Conservation (phyloP, 345 rosid species). For the Xanthoceras sorbifolium region DNA sequence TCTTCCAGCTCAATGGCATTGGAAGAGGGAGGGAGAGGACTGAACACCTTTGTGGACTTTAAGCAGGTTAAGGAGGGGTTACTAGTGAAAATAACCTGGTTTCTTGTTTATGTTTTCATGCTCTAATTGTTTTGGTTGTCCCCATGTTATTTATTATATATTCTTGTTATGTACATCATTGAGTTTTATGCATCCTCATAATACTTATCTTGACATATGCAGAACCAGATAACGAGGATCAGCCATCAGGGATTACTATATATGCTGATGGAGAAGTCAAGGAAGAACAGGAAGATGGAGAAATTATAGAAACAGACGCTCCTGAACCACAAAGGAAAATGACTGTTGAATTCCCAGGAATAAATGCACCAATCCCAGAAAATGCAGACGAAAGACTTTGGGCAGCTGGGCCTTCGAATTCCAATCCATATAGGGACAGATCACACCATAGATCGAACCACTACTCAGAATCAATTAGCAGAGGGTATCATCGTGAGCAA, state of each 20-base stretch:
- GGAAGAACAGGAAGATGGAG: conserved; percentile 72
- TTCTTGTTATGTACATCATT: background rate
- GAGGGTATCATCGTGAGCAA: conserved; percentile 44
- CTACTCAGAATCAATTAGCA: conserved; percentile 37
- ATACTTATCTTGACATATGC: conserved; percentile 23
- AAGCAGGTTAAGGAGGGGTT: background rate
- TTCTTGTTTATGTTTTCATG: background rate
- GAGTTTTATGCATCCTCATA: background rate
- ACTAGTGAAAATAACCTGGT: background rate
- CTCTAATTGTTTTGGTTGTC: background rate
- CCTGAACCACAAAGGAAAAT: conserved; percentile 49
- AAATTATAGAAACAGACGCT: conserved; percentile 41
- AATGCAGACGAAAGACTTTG: conserved; percentile 69
- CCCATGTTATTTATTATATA: conserved; percentile 4
- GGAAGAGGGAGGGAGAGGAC: background rate
- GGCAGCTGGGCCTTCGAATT: conserved; percentile 49
- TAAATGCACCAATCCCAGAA: conserved; percentile 82
- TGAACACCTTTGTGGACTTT: background rate
- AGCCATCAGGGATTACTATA: conserved; percentile 79
- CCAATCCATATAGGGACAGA: conserved; percentile 40
- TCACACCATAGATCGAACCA: conserved; percentile 31
- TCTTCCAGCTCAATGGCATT: background rate
- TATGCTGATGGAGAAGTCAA: conserved; percentile 55
- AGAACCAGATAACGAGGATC: conserved; percentile 62
- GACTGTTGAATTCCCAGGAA: conserved; percentile 76